Percentiles rank a stretch among this genome's conserved stretches.
Evolutionary conservation across 805 yeast genomes (phyloP).

Genomic region (Metschnikowia henanensis): DNA sequence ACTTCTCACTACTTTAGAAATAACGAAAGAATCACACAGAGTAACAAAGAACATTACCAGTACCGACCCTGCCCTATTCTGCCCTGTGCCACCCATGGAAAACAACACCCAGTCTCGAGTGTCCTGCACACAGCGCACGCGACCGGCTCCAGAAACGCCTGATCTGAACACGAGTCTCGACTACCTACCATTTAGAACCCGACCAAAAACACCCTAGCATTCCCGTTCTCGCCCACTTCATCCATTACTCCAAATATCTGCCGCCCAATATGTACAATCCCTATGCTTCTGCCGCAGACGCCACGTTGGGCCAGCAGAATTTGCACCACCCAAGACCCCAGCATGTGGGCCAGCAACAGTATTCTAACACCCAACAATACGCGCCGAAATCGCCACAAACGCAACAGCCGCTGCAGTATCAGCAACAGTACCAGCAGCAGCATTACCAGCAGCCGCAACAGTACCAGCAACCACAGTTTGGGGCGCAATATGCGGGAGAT

Average conservation of each 20-base stretch:
- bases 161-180: too few species aligned
- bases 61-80: too few species aligned
- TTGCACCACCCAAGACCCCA: slow-evolving; percentile 23
- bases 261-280: slow-evolving; percentile 49
- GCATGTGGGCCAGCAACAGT: slow-evolving; percentile 11
- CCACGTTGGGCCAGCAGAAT: slow-evolving; percentile 14
- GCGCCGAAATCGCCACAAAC: not conserved
- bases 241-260: too few species aligned
- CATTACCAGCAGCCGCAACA: slow-evolving; percentile 26
- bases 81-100: too few species aligned
- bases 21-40: too few species aligned
- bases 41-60: too few species aligned
- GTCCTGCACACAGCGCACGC: too few species aligned
- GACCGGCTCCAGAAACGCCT: too few species aligned
- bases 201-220: not conserved
- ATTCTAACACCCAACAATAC: not conserved
- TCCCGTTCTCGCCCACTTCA: too few species aligned
- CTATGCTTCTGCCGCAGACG: slow-evolving; percentile 29
- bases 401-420: slow-evolving; percentile 14
- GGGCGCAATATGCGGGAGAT: slow-evolving; percentile 10
- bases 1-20: too few species aligned
- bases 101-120: too few species aligned
- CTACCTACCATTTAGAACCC: too few species aligned
- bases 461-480: slow-evolving; percentile 32
- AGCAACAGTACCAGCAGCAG: slow-evolving; percentile 20